Percentiles rank a stretch among this genome's conserved stretches.
These are phyloP conservation scores for Mycena haematopus DNA, from an alignment of 768 basidiomycete genomes.

Conservation along the genomic window DNA sequence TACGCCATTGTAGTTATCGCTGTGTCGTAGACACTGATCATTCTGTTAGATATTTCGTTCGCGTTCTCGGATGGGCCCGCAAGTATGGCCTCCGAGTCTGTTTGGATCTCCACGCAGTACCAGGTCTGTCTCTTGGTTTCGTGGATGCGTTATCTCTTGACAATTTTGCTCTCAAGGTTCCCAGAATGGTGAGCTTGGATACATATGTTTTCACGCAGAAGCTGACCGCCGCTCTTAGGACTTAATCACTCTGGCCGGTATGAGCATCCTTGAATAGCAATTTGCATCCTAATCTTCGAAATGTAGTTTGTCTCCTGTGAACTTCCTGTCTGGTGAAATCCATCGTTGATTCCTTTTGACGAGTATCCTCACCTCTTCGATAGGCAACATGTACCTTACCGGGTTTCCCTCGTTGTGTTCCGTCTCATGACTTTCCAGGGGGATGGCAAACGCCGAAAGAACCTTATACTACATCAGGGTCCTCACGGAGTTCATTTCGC, in stretches of 20 bases:
- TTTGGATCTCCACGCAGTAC: slow-evolving; percentile 80
- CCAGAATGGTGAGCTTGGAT: slow-evolving; percentile 61
- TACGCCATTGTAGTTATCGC: slow-evolving; percentile 35
- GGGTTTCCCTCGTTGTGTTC: background rate
- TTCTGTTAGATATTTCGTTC: slow-evolving; percentile 66
- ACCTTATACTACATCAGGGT: slow-evolving; percentile 78
- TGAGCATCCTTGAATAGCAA: background rate
- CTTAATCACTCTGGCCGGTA: slow-evolving; percentile 66
- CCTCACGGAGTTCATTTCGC: slow-evolving; percentile 80
- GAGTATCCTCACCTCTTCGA: background rate
- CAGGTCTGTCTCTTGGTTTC: slow-evolving; percentile 51
- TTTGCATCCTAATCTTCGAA: slow-evolving; percentile 1
- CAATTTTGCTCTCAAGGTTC: slow-evolving; percentile 12
- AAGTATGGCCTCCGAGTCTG: slow-evolving; percentile 90
- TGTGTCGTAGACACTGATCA: background rate
- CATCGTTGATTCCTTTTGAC: background rate
- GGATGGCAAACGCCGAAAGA: slow-evolving; percentile 84
- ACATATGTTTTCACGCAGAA: background rate
- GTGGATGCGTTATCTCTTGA: background rate
- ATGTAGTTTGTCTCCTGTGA: slow-evolving; percentile 52
- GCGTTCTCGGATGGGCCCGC: slow-evolving; percentile 79
- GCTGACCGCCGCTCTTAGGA: slow-evolving; percentile 37
- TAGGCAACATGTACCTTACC: slow-evolving; percentile 55
- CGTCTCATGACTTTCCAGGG: slow-evolving; percentile 35
- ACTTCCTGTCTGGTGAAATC: slow-evolving; percentile 57